Conservation (phyloP, 495 filamentous ascomycete genomes). For the Poronia punctata region DNA sequence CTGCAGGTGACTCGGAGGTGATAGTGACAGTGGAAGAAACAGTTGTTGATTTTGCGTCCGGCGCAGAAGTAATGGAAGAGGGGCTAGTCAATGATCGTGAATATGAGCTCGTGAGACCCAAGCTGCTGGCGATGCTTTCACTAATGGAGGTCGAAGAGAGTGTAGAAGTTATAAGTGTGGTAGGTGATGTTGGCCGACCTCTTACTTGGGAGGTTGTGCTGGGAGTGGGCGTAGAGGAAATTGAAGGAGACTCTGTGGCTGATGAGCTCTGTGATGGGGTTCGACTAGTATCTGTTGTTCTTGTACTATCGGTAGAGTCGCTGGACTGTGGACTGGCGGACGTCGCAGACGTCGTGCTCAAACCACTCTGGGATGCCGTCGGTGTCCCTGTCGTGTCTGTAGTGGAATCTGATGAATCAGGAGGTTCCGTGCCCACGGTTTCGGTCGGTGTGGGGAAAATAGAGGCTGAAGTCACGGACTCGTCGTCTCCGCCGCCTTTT, state of each 20-base stretch:
- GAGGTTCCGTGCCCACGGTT: background rate
- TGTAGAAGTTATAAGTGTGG: slow-evolving; percentile 19
- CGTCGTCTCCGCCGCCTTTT: slow-evolving; percentile 10
- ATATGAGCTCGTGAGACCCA: slow-evolving; percentile 14
- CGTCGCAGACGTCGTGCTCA: background rate
- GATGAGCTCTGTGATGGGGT: slow-evolving; percentile 13
- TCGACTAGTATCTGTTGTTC: slow-evolving; percentile 14
- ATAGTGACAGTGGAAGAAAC: slow-evolving; percentile 4
- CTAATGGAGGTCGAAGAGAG: slow-evolving; percentile 15
- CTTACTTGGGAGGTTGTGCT: slow-evolving; percentile 11
- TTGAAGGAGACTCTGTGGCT: slow-evolving; percentile 2
- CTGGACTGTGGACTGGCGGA: slow-evolving; percentile 4
- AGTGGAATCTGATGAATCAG: background rate
- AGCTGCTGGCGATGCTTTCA: slow-evolving; percentile 17
- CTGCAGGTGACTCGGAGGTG: slow-evolving; percentile 5
- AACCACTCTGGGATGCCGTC: background rate
- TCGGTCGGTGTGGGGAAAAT: background rate
- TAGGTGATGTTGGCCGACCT: slow-evolving; percentile 10
- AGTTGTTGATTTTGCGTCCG: background rate
- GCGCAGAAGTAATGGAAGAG: background rate
- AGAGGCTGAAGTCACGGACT: slow-evolving; percentile 1
- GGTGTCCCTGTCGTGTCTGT: background rate
- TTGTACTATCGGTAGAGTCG: slow-evolving; percentile 4
- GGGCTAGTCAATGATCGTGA: slow-evolving; percentile 5
- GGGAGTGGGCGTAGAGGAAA: slow-evolving; percentile 9